Conservation (phyloP, 2,329 filamentous ascomycete species). For the Penicillium sumatraense region DNA sequence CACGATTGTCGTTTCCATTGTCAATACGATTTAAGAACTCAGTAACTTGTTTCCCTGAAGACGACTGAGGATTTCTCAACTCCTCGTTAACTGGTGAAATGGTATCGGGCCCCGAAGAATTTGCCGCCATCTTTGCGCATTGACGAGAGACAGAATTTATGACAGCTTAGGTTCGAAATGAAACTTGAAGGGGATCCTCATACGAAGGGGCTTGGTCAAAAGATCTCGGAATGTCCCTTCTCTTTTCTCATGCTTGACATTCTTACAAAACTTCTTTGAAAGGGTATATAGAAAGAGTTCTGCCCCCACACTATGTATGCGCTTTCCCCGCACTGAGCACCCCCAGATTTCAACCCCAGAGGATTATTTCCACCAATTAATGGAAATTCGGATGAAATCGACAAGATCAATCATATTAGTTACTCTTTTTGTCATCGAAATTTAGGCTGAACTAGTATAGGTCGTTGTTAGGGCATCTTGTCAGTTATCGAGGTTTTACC, state of each 20-base stretch:
- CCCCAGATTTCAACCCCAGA: not conserved
- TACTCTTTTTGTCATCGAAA: not conserved
- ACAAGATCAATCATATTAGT: not conserved
- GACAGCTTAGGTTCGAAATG: too few species aligned
- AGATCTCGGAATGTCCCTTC: too few species aligned
- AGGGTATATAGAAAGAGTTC: not conserved
- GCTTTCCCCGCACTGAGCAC: not conserved
- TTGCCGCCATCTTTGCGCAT: not conserved
- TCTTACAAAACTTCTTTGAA: too few species aligned
- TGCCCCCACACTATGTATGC: not conserved
- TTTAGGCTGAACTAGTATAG: not conserved
- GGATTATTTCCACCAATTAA: not conserved
- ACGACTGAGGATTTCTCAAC: not conserved
- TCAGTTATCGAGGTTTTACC: not conserved
- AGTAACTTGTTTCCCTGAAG: not conserved
- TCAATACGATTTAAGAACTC: conserved; percentile 1
- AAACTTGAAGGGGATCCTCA: too few species aligned
- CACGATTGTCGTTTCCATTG: conserved; percentile 3
- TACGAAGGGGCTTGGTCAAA: too few species aligned
- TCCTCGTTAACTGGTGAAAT: not conserved
- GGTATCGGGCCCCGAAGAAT: not conserved
- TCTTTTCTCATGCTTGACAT: too few species aligned
- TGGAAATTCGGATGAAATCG: not conserved
- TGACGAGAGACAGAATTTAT: too few species aligned
- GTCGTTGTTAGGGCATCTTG: not conserved